Conservation (phyloP, 306 rosid genomes). For the Trichosanthes cucumerina region DNA sequence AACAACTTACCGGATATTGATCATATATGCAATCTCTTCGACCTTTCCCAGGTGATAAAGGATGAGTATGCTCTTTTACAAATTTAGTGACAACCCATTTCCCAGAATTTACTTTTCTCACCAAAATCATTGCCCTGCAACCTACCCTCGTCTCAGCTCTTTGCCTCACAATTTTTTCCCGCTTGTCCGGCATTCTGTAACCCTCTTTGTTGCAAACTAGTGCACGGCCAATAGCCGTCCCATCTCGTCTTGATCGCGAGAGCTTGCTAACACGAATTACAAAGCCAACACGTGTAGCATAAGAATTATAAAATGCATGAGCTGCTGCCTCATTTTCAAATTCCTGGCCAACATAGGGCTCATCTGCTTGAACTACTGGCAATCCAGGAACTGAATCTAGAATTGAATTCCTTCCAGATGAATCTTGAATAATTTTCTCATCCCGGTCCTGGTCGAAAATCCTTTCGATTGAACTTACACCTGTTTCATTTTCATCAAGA, state of each 20-base stretch:
- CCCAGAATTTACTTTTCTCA: constrained; percentile 72
- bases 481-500: constrained; percentile 52
- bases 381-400: constrained; percentile 39
- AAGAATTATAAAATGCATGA: constrained; percentile 84
- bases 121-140: constrained; percentile 92
- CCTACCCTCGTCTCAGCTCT: constrained; percentile 97
- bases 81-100: constrained; percentile 85
- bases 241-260: constrained; percentile 91
- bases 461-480: constrained; percentile 52
- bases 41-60: constrained; percentile 66
- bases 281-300: constrained; percentile 73
- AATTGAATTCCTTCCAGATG: constrained; percentile 34
- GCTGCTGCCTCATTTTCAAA: constrained; percentile 87
- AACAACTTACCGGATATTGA: constrained; percentile 73
- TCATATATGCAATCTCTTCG: constrained; percentile 76
- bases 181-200: constrained; percentile 88
- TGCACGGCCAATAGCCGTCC: constrained; percentile 87
- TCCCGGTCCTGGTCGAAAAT: constrained; percentile 38
- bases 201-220: constrained; percentile 99
- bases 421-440: constrained; percentile 36
- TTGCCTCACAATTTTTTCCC: constrained; percentile 89
- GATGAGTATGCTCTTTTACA: constrained; percentile 81
- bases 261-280: constrained; percentile 92
- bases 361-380: constrained; percentile 39
- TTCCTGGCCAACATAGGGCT: constrained; percentile 90